Conservation (phyloP, 2,329 filamentous ascomycete genomes). For the Penicillium occitanis region DNA sequence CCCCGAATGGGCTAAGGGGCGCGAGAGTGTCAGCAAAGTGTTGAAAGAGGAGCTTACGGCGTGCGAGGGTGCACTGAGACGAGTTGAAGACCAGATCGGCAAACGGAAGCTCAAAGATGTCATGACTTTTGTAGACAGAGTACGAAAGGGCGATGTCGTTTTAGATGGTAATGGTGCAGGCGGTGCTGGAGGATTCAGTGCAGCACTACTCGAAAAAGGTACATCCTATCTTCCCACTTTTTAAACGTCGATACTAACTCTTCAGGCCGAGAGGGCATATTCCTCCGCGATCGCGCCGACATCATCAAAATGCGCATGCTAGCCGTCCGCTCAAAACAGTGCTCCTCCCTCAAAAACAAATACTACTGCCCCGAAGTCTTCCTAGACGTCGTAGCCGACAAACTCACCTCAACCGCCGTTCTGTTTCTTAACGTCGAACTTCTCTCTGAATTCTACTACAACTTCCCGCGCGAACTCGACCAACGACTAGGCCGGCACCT, state of each 20-base stretch:
- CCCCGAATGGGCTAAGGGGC: conserved; percentile 79
- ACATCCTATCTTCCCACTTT: conserved; percentile 32
- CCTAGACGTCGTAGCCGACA: conserved; percentile 93
- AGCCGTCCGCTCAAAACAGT: conserved; percentile 89
- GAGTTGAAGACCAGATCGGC: conserved; percentile 74
- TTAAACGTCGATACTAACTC: conserved; percentile 23
- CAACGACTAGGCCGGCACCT: conserved; percentile 78
- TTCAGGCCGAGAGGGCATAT: conserved; percentile 83
- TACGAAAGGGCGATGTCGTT: conserved; percentile 78
- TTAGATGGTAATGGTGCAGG: conserved; percentile 80
- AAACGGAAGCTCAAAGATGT: conserved; percentile 85
- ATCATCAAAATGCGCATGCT: conserved; percentile 86
- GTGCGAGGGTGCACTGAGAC: conserved; percentile 74
- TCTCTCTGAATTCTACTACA: conserved; percentile 95
- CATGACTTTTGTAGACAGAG: conserved; percentile 84
- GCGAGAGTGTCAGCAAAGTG: conserved; percentile 76
- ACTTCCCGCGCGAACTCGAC: conserved; percentile 92
- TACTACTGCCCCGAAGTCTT: conserved; percentile 97
- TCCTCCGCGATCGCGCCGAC: conserved; percentile 86
- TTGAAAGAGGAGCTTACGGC: conserved; percentile 85
- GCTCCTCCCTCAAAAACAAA: conserved; percentile 79
- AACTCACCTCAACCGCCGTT: conserved; percentile 90
- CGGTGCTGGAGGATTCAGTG: conserved; percentile 91
- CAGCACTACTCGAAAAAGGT: conserved; percentile 81
- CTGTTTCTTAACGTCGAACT: conserved; percentile 97